Base-by-base conservation (phyloP, 192 early-diverging fungal genomes). In the Linderina pennispora region DNA sequence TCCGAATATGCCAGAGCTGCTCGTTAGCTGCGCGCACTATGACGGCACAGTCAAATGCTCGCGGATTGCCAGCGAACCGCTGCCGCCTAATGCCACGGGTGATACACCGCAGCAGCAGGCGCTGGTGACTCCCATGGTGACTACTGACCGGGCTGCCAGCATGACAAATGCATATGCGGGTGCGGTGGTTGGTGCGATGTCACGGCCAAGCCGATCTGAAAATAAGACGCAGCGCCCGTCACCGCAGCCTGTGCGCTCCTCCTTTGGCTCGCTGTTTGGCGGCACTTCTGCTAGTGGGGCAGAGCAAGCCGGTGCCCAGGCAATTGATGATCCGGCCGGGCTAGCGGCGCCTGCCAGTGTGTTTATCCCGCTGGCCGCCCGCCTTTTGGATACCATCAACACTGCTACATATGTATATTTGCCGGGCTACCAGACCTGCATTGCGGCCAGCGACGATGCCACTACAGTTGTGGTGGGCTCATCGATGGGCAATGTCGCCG, bases 141-240 rank as follows among this genome's bases (percentile, higher is more conserved):
- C 43, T 17, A 9, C 51, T 19, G 46, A 50, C 44, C 45, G 40
- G 11, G 38, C 41, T 16, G 36, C 43, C 28, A 36, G 49, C 40
- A 67, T 67, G 64, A 55, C 64, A 13, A 67, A 67, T 20, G 64
- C 64, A 36, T 59, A 60, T 20, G 64, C 64, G 7, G 41, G 57
- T 23, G 56, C 64, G 1, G 64, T 55, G 18, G 64, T 67, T 13
- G 40, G 64, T 17, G 57, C 57, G 24, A 67, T 67, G 64, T 38
- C 57, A 14, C 40, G 43, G n/a, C 8, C 28, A 31, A 5, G n/a
- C n/a, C n/a, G n/a, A n/a, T n/a, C n/a, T n/a, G n/a, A n/a, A n/a
- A n/a, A n/a, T n/a, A n/a, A n/a, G n/a, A n/a, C n/a, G n/a, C n/a
- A n/a, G n/a, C n/a, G n/a, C n/a, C n/a, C n/a, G n/a, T n/a, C n/a